phyloP scores from a whole-genome alignment of 192 early-diverging fungal genomes.

The Entophlyctis helioformis region DNA sequence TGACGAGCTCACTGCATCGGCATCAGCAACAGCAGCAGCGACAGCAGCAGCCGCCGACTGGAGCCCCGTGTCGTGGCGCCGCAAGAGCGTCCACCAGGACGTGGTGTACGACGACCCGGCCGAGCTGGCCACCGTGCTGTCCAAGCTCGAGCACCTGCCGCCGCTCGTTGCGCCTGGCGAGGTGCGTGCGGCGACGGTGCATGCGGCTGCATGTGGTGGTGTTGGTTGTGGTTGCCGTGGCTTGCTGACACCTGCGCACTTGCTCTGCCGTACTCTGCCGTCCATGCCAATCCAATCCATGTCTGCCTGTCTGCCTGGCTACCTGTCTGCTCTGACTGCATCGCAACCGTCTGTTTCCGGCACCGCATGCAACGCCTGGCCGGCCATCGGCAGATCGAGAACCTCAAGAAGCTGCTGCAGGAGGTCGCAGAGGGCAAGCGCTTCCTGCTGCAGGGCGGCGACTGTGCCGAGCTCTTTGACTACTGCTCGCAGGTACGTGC shows the following conservation, averaged over 20 bases:
- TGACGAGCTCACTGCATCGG: too few species aligned
- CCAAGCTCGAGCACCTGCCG: slow-evolving; percentile 68
- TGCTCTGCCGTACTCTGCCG: too few species aligned
- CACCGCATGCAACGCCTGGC: too few species aligned
- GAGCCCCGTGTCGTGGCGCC: slow-evolving; percentile 26
- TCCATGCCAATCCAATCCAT: too few species aligned
- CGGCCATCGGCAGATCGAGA: slow-evolving; percentile 78
- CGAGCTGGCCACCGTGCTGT: slow-evolving; percentile 56
- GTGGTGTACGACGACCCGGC: slow-evolving; percentile 73
- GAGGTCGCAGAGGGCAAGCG: slow-evolving; percentile 85
- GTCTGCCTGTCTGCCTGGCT: too few species aligned
- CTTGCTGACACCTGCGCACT: too few species aligned
- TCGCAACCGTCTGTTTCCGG: too few species aligned
- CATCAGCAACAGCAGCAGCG: too few species aligned
- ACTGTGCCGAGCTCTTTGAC: slow-evolving; percentile 97
- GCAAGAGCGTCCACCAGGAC: slow-evolving; percentile 54
- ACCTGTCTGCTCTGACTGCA: too few species aligned
- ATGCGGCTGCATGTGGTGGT: not conserved
- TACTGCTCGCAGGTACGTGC: slow-evolving; percentile 76
- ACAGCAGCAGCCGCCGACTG: too few species aligned
- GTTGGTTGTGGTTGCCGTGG: not conserved
- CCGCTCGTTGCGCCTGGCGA: slow-evolving; percentile 81
- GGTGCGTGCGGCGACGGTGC: slow-evolving; percentile 36
- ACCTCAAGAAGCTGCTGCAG: slow-evolving; percentile 66
- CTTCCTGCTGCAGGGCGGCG: slow-evolving; percentile 95